These are phyloP conservation scores for Rhizoclosmatium globosum DNA, from an alignment of 192 early-diverging fungal genomes.

Conservation along the genomic window DNA sequence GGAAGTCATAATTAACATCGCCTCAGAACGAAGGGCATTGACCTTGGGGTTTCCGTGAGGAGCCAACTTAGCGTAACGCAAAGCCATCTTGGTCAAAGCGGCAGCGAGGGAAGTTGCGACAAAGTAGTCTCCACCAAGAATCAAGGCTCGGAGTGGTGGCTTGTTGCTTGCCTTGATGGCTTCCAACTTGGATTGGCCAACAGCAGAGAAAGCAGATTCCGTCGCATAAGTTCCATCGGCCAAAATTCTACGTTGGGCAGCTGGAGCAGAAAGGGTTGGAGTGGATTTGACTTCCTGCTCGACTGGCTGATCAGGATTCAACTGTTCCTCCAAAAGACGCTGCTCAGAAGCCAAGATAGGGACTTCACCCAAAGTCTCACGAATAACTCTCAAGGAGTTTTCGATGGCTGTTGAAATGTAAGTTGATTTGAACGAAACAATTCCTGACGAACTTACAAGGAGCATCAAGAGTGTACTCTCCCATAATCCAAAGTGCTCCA, in stretches of 20 bases:
- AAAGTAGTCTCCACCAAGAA: conserved; percentile 94
- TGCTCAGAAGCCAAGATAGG: conserved; percentile 94
- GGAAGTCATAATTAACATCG: conserved; percentile 97
- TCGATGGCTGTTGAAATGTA: conserved; percentile 68
- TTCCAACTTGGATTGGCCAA: conserved; percentile 47
- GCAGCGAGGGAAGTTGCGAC: conserved; percentile 89
- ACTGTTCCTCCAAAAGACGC: conserved; percentile 74
- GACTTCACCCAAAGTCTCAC: conserved; percentile 87
- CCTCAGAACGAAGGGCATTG: conserved; percentile 92
- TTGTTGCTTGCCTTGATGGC: conserved; percentile 50
- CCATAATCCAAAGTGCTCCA: conserved; percentile 98
- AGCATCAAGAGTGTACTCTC: conserved; percentile 83
- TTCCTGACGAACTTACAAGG: neutral
- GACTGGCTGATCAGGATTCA: conserved; percentile 56
- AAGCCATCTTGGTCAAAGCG: conserved; percentile 88
- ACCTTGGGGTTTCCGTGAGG: conserved; percentile 47
- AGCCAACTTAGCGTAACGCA: conserved; percentile 67
- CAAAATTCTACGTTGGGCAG: conserved; percentile 79
- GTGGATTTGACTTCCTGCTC: conserved; percentile 49
- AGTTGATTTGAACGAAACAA: neutral
- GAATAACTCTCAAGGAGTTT: conserved; percentile 82
- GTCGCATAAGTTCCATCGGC: conserved; percentile 98
- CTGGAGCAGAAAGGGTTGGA: conserved; percentile 31
- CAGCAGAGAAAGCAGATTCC: conserved; percentile 83
- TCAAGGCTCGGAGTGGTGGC: conserved; percentile 78